Evolutionary conservation across 805 yeast genomes (phyloP).

Genomic region (Monosporozyma servazzii): DNA sequence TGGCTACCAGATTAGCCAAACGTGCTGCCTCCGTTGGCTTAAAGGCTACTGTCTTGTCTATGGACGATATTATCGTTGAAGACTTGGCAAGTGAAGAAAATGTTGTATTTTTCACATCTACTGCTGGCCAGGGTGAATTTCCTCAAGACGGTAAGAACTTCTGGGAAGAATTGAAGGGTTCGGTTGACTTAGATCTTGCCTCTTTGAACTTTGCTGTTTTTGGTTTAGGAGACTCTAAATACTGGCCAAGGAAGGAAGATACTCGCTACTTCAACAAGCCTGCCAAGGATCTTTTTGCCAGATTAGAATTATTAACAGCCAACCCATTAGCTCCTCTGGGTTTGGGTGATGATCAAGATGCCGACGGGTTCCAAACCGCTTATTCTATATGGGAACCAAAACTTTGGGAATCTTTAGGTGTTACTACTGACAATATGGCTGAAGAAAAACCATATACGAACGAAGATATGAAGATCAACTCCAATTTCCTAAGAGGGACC

Average conservation of each 20-base stretch:
- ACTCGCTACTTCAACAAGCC: constrained; percentile 92
- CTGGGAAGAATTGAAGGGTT: constrained; percentile 63
- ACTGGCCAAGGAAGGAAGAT: constrained; percentile 98
- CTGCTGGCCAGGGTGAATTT: constrained; percentile 93
- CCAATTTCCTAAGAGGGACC: constrained; percentile 86
- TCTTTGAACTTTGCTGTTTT: constrained; percentile 63
- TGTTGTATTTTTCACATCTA: constrained; percentile 74
- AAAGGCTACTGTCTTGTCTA: constrained; percentile 42
- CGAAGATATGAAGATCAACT: constrained; percentile 87
- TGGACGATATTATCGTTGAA: constrained; percentile 63
- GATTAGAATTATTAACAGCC: constrained; percentile 64
- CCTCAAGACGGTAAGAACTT: constrained; percentile 73
- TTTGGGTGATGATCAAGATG: constrained; percentile 94
- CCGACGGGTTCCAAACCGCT: constrained; percentile 92
- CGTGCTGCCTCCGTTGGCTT: constrained; percentile 73
- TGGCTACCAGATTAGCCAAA: constrained; percentile 70
- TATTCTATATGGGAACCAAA: constrained; percentile 77
- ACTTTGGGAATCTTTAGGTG: constrained; percentile 85
- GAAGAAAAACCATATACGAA: constrained; percentile 89
- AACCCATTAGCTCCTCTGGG: constrained; percentile 66
- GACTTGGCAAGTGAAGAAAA: constrained; percentile 53
- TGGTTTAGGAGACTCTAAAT: constrained; percentile 88
- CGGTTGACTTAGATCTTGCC: constrained; percentile 54
- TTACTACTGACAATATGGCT: constrained; percentile 66
- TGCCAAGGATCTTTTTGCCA: constrained; percentile 57